phyloP scores from a whole-genome alignment of 371 early-diverging fungal genomes.

The Encephalitozoon cuniculi region DNA sequence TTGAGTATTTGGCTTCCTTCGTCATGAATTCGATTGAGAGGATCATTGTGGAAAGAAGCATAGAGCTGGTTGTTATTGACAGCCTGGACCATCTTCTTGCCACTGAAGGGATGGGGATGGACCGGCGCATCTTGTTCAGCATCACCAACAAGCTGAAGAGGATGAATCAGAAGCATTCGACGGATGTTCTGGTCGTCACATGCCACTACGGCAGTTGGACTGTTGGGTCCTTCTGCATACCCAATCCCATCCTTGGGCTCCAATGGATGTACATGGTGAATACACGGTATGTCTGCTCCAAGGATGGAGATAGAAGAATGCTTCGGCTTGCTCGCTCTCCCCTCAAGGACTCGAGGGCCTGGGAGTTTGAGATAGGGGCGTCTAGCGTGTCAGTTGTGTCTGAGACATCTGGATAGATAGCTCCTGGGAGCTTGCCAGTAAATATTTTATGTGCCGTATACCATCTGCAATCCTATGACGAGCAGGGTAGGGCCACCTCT shows the following conservation, averaged over 20 bases:
- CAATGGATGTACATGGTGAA: slow-evolving; percentile 32
- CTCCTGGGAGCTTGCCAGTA: neutral
- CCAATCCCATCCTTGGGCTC: slow-evolving; percentile 15
- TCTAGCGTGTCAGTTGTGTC: neutral
- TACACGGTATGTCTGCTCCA: slow-evolving; percentile 7
- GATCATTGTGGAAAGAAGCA: neutral
- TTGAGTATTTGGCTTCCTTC: neutral
- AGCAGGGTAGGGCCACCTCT: neutral
- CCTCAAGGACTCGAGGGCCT: neutral
- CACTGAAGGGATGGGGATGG: neutral
- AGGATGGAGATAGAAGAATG: neutral
- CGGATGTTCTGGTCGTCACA: slow-evolving; percentile 6
- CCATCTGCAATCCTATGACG: neutral
- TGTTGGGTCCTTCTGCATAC: neutral
- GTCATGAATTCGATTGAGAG: neutral
- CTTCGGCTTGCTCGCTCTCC: slow-evolving; percentile 15
- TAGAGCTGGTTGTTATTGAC: slow-evolving; percentile 22
- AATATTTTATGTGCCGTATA: slow-evolving; percentile 1
- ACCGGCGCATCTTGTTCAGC: neutral
- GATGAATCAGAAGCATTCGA: slow-evolving; percentile 2
- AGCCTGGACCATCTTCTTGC: slow-evolving; percentile 16
- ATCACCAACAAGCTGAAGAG: slow-evolving; percentile 21
- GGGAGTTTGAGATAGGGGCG: neutral
- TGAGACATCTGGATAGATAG: neutral
- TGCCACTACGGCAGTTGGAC: neutral